Evolutionary conservation across 2,329 filamentous ascomycete species (phyloP).

Genomic region (Aspergillus versicolor): DNA sequence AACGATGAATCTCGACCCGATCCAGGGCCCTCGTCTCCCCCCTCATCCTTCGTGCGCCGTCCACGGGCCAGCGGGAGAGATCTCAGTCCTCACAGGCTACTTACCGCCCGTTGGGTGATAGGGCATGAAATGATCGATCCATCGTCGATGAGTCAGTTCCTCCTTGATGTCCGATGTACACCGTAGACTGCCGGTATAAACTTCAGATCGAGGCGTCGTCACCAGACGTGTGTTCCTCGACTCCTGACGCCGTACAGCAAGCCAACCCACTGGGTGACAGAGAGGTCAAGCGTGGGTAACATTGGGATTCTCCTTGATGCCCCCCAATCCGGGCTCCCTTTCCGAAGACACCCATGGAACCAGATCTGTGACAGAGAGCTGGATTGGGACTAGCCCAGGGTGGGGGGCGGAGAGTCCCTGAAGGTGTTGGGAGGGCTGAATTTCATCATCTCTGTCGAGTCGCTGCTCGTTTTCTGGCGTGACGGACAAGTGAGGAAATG

Average conservation of each 20-base stretch:
- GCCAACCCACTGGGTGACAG: background rate
- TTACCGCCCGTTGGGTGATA: too few species aligned
- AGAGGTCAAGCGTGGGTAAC: background rate
- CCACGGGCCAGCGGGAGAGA: too few species aligned
- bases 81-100: too few species aligned
- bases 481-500: background rate
- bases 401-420: constrained; percentile 4
- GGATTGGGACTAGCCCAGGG: constrained; percentile 12
- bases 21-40: background rate
- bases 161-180: background rate
- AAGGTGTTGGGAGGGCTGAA: too few species aligned
- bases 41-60: too few species aligned
- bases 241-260: background rate
- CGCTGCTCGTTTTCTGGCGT: background rate
- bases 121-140: too few species aligned
- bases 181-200: background rate
- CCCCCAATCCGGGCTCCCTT: constrained; percentile 15
- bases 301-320: constrained; percentile 5
- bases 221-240: background rate
- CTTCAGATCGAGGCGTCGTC: background rate
- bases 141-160: background rate
- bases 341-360: constrained; percentile 17
- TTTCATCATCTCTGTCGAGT: too few species aligned
- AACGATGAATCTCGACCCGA: background rate
- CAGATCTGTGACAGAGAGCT: constrained; percentile 18